Percentiles rank a stretch among this genome's conserved stretches.
Evolutionary conservation across 139 green algal genomes (phyloP).

Genomic region (Chlorella ohadii): DNA sequence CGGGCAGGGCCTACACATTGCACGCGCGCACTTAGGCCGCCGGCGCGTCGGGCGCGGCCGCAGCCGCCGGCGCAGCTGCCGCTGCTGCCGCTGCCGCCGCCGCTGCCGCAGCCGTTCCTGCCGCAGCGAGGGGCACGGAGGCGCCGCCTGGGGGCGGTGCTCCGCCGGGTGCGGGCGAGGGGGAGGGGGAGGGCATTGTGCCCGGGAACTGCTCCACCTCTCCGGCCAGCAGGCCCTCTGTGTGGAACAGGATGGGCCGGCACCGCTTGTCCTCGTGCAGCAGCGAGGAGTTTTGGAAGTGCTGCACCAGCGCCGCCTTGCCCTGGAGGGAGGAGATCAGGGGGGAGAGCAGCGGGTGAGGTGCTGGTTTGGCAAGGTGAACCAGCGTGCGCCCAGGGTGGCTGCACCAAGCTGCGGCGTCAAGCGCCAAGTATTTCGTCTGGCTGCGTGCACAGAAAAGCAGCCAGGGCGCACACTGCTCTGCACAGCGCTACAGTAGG

Average conservation of each 20-base stretch:
- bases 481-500: not conserved
- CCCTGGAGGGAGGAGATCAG: conserved; percentile 56
- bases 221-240: conserved; percentile 57
- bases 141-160: not conserved
- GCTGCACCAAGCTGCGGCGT: no score
- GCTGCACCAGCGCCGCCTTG: conserved; percentile 86
- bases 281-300: conserved; percentile 97
- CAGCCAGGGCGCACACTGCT: not conserved
- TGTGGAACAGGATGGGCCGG: conserved; percentile 93
- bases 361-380: no score
- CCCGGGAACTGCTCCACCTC: conserved; percentile 31
- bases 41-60: no score
- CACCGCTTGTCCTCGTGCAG: conserved; percentile 99
- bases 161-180: not conserved
- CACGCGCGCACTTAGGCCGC: no score
- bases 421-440: no score
- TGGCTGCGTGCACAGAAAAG: no score
- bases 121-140: conserved; percentile 9
- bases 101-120: not conserved
- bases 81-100: not conserved
- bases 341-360: not conserved
- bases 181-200: conserved; percentile 18
- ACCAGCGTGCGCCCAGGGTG: no score
- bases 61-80: not conserved
- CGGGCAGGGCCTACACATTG: no score